These are phyloP conservation scores for Pseudogymnoascus sp. DNA, from an alignment of 2,329 filamentous ascomycete genomes.

Conservation along the genomic window DNA sequence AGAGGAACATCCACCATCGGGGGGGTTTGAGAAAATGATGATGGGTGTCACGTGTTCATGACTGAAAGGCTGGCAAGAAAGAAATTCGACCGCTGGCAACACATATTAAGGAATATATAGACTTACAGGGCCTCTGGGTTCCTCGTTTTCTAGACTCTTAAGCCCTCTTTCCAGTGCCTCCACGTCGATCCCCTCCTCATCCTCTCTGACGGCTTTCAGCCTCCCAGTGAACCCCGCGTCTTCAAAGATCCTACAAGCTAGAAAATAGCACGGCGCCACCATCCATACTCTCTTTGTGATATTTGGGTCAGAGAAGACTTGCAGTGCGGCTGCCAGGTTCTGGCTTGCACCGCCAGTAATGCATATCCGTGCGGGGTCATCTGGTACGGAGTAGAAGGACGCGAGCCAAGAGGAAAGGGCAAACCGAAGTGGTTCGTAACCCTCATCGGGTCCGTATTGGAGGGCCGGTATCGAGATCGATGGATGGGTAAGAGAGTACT, in stretches of 20 bases:
- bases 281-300: slow-evolving; percentile 59
- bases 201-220: slow-evolving; percentile 53
- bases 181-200: slow-evolving; percentile 54
- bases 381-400: slow-evolving; percentile 40
- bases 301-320: slow-evolving; percentile 55
- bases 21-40: neutral
- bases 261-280: slow-evolving; percentile 57
- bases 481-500: slow-evolving; percentile 41
- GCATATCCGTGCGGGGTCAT: slow-evolving; percentile 43
- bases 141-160: slow-evolving; percentile 13
- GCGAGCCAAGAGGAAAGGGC: slow-evolving; percentile 54
- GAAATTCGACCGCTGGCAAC: neutral
- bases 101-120: neutral
- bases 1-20: neutral
- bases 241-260: slow-evolving; percentile 57
- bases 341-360: slow-evolving; percentile 61
- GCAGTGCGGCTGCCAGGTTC: slow-evolving; percentile 54
- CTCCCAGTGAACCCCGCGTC: slow-evolving; percentile 53
- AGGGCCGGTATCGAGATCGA: slow-evolving; percentile 42
- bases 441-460: slow-evolving; percentile 55
- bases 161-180: slow-evolving; percentile 43
- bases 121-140: slow-evolving; percentile 12
- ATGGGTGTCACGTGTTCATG: neutral
- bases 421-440: slow-evolving; percentile 44
- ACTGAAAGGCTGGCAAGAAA: neutral